Evolutionary conservation across 306 rosid genomes (phyloP).

Genomic region (Pyrus communis): DNA sequence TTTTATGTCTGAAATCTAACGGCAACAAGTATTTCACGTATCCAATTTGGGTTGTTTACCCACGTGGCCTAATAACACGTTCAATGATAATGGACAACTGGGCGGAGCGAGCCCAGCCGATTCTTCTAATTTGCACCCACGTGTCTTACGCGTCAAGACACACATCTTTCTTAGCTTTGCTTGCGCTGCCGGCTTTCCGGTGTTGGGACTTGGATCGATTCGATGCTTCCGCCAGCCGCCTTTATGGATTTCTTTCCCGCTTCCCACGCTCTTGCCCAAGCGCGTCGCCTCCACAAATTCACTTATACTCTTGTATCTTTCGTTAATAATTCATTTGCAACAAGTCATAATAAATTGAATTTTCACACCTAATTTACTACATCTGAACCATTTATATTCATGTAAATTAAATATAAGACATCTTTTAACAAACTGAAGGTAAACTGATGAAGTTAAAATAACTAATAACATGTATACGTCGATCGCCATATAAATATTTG

Average conservation of each 20-base stretch:
- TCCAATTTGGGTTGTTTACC: too few species aligned
- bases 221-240: slow-evolving; percentile 4
- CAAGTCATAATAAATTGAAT: neutral
- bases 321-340: neutral
- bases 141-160: neutral
- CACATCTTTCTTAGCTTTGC: neutral
- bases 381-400: too few species aligned
- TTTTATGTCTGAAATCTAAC: too few species aligned
- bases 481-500: too few species aligned
- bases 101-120: neutral
- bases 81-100: neutral
- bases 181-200: slow-evolving; percentile 4
- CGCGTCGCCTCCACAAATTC: slow-evolving; percentile 8
- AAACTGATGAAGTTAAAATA: too few species aligned
- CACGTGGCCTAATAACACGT: neutral
- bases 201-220: neutral
- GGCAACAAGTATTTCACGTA: too few species aligned
- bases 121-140: neutral
- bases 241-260: neutral
- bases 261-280: neutral
- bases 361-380: too few species aligned
- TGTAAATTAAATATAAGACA: too few species aligned
- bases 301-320: neutral
- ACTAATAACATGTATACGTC: too few species aligned
- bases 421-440: too few species aligned